Evolutionary conservation across 371 early-diverging fungal genomes (phyloP).

Genomic region (Mucor velutinosus): DNA sequence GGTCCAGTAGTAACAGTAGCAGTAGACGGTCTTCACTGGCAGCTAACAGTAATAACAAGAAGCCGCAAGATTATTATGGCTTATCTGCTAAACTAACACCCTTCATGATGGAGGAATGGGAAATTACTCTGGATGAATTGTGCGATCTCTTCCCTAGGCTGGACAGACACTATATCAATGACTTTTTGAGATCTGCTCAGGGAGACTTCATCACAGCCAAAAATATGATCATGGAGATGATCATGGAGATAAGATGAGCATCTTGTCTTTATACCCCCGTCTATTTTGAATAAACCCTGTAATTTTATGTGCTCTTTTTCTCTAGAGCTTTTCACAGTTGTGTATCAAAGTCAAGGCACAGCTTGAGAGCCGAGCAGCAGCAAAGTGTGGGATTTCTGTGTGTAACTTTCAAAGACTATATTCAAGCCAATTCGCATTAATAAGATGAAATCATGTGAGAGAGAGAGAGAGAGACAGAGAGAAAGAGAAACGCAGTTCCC

Average conservation of each 20-base stretch:
- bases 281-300: not conserved
- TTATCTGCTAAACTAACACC: not conserved
- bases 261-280: not conserved
- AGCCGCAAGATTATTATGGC: slow-evolving; percentile 8
- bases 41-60: not conserved
- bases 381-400: not conserved
- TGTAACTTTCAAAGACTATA: not conserved
- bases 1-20: not conserved
- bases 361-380: not conserved
- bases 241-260: slow-evolving; percentile 20
- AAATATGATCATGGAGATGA: slow-evolving; percentile 24
- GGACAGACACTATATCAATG: slow-evolving; percentile 22
- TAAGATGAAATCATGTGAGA: slow-evolving; percentile 9
- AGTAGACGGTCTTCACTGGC: not conserved
- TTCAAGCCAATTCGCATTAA: slow-evolving; percentile 9
- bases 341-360: too few relatives aligned
- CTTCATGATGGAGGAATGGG: slow-evolving; percentile 28
- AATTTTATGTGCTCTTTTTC: not conserved
- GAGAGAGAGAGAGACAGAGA: not conserved
- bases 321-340: not conserved
- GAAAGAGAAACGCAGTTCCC: not conserved
- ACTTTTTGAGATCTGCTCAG: slow-evolving; percentile 26
- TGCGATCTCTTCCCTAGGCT: slow-evolving; percentile 23
- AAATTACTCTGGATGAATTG: slow-evolving; percentile 18
- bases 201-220: slow-evolving; percentile 23